A percentile compares a stretch with the other conserved stretches of the same genome.
Conservation (phyloP, 148 eudicot genomes). For the Oxyria digyna region DNA sequence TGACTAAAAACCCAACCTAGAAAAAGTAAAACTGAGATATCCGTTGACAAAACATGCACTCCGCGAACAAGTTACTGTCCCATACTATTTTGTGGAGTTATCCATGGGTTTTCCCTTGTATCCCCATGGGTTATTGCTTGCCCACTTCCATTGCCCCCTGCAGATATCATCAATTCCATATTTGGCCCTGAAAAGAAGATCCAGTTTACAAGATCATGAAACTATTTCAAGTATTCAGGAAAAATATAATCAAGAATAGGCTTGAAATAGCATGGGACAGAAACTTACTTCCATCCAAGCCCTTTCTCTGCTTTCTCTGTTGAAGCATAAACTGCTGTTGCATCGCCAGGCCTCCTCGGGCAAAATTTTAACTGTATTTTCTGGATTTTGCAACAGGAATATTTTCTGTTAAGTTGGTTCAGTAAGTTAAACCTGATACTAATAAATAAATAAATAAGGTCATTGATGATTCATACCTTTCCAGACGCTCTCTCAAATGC, state of each 20-base stretch:
- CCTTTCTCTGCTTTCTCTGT: conserved; percentile 73
- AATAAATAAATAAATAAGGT: background rate
- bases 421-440: background rate
- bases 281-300: conserved; percentile 82
- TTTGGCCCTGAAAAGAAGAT: background rate
- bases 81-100: background rate
- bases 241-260: background rate
- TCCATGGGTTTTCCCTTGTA: background rate
- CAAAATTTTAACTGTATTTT: conserved; percentile 69
- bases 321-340: conserved; percentile 63
- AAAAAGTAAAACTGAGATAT: background rate
- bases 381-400: conserved; percentile 16
- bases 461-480: conserved; percentile 73
- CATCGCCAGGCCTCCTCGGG: conserved; percentile 80
- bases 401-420: background rate
- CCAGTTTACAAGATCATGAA: background rate
- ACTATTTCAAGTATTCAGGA: background rate
- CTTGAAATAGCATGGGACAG: background rate
- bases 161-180: conserved; percentile 3
- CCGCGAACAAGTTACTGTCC: no score
- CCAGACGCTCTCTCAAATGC: conserved; percentile 83
- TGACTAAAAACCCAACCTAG: background rate
- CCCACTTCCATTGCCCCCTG: conserved; percentile 6
- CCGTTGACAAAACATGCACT: background rate
- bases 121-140: conserved; percentile 8